phyloP scores from a whole-genome alignment of 2,329 filamentous ascomycete genomes.

The Cercospora sojina region DNA sequence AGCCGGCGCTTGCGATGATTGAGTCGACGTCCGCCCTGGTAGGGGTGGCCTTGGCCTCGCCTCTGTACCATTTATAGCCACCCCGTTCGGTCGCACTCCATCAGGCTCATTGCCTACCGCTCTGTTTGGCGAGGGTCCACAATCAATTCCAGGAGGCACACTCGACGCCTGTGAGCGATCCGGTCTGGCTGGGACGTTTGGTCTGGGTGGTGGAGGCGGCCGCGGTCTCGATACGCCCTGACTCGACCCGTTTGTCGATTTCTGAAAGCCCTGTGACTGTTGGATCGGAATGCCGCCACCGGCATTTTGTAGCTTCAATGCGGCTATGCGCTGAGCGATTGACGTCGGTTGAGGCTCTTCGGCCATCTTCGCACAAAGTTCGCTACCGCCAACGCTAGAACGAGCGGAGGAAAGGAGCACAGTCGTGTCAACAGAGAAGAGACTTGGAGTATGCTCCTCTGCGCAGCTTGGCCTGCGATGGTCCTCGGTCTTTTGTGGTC shows the following conservation, averaged over 20 bases:
- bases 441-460: background rate
- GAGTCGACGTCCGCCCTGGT: conserved; percentile 46
- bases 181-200: conserved; percentile 33
- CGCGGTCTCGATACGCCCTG: conserved; percentile 30
- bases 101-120: conserved; percentile 44
- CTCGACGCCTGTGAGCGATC: conserved; percentile 39
- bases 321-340: conserved; percentile 50
- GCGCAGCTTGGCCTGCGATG: background rate
- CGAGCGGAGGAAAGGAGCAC: background rate
- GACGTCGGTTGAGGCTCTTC: conserved; percentile 33
- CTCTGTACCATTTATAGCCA: conserved; percentile 27
- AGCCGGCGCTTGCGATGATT: conserved; percentile 40
- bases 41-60: conserved; percentile 43
- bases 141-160: conserved; percentile 42
- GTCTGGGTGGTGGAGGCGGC: conserved; percentile 40
- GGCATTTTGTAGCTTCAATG: conserved; percentile 47
- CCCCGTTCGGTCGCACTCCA: conserved; percentile 16
- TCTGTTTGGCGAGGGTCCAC: conserved; percentile 37
- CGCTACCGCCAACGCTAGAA: background rate
- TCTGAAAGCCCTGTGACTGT: conserved; percentile 33
- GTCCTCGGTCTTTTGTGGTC: background rate
- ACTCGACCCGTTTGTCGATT: conserved; percentile 24
- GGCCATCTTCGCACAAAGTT: conserved; percentile 23
- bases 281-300: conserved; percentile 41
- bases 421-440: background rate